phyloP scores from a whole-genome alignment of 495 filamentous ascomycete species.

The Trichoderma parareesei region DNA sequence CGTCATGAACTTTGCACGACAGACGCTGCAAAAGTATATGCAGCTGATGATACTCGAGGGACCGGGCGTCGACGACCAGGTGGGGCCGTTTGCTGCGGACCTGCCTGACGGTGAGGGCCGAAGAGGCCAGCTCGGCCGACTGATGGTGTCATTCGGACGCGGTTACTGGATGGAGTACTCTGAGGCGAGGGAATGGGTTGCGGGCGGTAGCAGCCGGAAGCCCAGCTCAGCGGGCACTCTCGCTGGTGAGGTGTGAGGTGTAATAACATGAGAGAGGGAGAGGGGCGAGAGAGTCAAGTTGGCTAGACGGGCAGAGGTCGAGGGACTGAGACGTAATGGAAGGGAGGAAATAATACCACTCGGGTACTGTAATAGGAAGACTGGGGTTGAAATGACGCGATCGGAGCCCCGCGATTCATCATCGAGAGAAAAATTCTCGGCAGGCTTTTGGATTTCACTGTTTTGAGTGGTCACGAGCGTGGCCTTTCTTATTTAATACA shows the following conservation, averaged over 20 bases:
- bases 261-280: neutral
- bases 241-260: neutral
- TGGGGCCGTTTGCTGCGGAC: constrained; percentile 60
- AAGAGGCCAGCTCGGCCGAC: constrained; percentile 63
- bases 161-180: constrained; percentile 62
- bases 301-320: neutral
- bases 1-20: constrained; percentile 69
- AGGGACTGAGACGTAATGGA: neutral
- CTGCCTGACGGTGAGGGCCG: constrained; percentile 65
- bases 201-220: neutral
- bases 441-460: neutral
- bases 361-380: neutral
- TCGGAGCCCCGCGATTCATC: neutral
- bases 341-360: neutral
- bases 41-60: constrained; percentile 35
- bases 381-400: constrained; percentile 7
- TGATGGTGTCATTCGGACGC: constrained; percentile 60
- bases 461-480: constrained; percentile 6
- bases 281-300: neutral
- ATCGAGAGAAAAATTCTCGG: neutral
- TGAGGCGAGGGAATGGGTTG: constrained; percentile 4
- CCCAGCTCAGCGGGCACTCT: neutral
- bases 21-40: constrained; percentile 55
- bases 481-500: constrained; percentile 8
- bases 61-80: constrained; percentile 21